Percentiles rank a stretch among this genome's conserved stretches.
These are phyloP conservation scores for Ustilago vetiveriae DNA, from an alignment of 1,284 basidiomycete genomes.

Conservation along the genomic window DNA sequence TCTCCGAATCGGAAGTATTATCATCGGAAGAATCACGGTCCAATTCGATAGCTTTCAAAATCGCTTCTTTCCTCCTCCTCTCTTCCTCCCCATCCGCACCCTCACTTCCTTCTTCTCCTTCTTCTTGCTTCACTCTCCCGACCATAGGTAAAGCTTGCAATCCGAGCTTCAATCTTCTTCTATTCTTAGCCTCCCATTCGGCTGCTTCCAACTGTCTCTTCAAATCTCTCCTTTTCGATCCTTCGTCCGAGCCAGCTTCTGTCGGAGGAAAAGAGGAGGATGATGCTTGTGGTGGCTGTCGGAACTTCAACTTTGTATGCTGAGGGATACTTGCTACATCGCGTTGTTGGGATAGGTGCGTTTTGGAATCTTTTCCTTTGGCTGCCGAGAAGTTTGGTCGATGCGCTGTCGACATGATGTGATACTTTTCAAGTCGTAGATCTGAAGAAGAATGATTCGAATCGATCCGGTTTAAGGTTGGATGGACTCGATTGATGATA, in stretches of 20 bases:
- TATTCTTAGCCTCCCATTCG: constrained; percentile 47
- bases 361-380: constrained; percentile 45
- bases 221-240: constrained; percentile 42
- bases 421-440: too few species aligned
- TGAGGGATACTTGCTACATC: constrained; percentile 40
- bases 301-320: constrained; percentile 64
- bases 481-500: too few species aligned
- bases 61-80: constrained; percentile 14
- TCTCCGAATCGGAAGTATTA: too few species aligned
- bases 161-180: constrained; percentile 28
- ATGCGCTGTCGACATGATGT: constrained; percentile 59
- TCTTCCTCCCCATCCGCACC: constrained; percentile 24
- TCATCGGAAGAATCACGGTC: constrained; percentile 22
- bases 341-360: constrained; percentile 42
- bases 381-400: constrained; percentile 64
- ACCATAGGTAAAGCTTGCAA: constrained; percentile 13
- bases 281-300: constrained; percentile 37
- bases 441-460: too few species aligned
- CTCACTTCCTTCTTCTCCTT: too few species aligned
- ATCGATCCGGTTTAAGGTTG: too few species aligned
- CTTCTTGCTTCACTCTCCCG: neutral
- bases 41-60: constrained; percentile 13
- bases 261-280: neutral
- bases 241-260: too few species aligned
- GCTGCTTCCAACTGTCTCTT: constrained; percentile 55